Base-by-base conservation (phyloP, 2,329 filamentous ascomycete species). In the Lasiodiplodia sp. region DNA sequence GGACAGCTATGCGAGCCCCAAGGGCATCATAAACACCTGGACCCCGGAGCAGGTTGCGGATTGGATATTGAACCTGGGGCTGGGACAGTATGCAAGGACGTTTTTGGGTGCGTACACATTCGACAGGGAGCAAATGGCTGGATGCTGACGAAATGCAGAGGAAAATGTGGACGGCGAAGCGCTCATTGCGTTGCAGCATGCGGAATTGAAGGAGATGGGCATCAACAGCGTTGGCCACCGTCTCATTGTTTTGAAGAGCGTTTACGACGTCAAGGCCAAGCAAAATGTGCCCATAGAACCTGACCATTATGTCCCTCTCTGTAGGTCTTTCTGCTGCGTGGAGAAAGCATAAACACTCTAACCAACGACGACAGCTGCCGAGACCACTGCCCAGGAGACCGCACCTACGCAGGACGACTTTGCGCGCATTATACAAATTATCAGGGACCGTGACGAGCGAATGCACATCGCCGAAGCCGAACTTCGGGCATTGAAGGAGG, bases 101-200 rank as follows among this genome's bases (percentile, higher is more conserved):
- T 96, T 97, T 78, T 84, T 96, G 80, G 93, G 94, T 97, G 83
- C 75, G 90, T 86, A 49, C 57, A 70, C 12, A 49, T n/a, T 25
- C 44, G 58, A 44, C 12, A 25, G 21, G 40, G 18, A 18, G 25
- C 5, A 37, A 47, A 16, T 64, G 49, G 60, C 28, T 53, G 23
- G 58, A n/a, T 49, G 67, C 68, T 72, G 64, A 72, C 64, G 14
- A 69, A 74, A 51, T 70, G 71, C 78, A 96, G 96, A 97, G 76
- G 97, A 99, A 77, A 94, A 93, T 71, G 96, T 99, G 74, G 91
- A 94, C 47, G 96, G 96, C 72, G 94, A 98, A 78, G 95, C 93
- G 65, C 84, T 99, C 71, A 89, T 97, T 68, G 93, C 93, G 51
- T 83, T 99, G 71, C 91, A 92, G 71, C 96, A 98, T 78, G 92